phyloP scores from a whole-genome alignment of 1,284 basidiomycete species.

The Ceratobasidium sp. region DNA sequence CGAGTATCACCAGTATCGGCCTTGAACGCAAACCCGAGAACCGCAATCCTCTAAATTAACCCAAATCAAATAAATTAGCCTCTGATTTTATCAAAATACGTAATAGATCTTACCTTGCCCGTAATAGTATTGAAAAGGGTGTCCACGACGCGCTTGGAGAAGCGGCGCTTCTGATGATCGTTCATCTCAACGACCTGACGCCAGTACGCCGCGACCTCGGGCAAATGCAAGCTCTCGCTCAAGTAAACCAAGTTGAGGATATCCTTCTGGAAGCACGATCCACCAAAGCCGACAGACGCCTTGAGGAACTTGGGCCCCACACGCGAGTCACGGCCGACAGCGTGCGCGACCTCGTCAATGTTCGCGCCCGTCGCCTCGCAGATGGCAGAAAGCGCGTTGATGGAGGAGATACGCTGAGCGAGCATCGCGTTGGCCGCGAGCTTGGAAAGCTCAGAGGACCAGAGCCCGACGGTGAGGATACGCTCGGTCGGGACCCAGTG shows the following conservation, averaged over 20 bases:
- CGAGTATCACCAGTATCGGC: conserved; percentile 97
- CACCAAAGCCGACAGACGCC: conserved; percentile 96
- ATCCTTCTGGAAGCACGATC: conserved; percentile 99
- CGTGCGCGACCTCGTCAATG: conserved; percentile 96
- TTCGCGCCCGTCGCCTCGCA: conserved; percentile 99
- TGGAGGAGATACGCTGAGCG: conserved; percentile 96
- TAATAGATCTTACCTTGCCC: conserved; percentile 74
- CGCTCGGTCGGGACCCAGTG: conserved; percentile 96
- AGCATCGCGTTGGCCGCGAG: conserved; percentile 98
- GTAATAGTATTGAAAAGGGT: conserved; percentile 99
- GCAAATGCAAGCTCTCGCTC: conserved; percentile 92
- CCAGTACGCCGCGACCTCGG: conserved; percentile 98
- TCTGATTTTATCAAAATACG: conserved; percentile 7
- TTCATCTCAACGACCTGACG: conserved; percentile 95
- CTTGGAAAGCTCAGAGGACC: conserved; percentile 98
- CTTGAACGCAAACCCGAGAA: conserved; percentile 98
- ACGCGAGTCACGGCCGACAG: conserved; percentile 92
- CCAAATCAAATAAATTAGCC: not conserved
- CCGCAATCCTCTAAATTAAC: conserved; percentile 82
- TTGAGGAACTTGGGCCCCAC: conserved; percentile 97
- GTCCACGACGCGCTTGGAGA: conserved; percentile 91
- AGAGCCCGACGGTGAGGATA: conserved; percentile 95
- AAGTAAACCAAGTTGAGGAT: conserved; percentile 99
- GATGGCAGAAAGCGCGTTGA: conserved; percentile 98
- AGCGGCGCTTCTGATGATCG: conserved; percentile 93